These are phyloP conservation scores for Diaporthe aspalathi DNA, from an alignment of 2,329 filamentous ascomycete species.

Conservation along the genomic window DNA sequence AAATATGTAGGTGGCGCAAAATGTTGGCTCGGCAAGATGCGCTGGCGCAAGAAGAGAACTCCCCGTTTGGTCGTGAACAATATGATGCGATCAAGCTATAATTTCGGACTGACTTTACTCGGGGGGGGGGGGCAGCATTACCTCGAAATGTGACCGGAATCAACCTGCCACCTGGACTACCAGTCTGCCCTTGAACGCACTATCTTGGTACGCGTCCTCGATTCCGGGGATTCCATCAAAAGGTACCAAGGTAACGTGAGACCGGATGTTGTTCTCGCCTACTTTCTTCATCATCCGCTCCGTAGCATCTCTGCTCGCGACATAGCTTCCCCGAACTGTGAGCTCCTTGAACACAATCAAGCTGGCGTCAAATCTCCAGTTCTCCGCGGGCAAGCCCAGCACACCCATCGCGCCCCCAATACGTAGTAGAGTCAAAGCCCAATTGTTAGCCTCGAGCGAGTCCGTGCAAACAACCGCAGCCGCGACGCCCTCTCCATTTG, in stretches of 20 bases:
- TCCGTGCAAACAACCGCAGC: slow-evolving; percentile 9
- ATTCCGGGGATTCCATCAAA: slow-evolving; percentile 3
- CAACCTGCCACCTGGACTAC: slow-evolving; percentile 3
- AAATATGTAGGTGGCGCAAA: too few relatives aligned
- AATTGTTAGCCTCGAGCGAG: slow-evolving; percentile 3
- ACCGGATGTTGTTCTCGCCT: neutral
- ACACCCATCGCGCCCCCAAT: slow-evolving; percentile 3
- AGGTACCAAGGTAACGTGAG: neutral
- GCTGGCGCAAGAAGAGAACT: too few relatives aligned
- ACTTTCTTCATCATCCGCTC: slow-evolving; percentile 11
- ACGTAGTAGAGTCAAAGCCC: slow-evolving; percentile 8
- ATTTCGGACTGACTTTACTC: too few relatives aligned
- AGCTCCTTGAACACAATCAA: slow-evolving; percentile 8
- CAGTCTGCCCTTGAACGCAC: slow-evolving; percentile 18
- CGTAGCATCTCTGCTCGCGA: neutral
- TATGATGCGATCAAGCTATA: too few relatives aligned
- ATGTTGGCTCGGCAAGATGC: too few relatives aligned
- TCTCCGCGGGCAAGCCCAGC: neutral
- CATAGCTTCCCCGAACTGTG: slow-evolving; percentile 18
- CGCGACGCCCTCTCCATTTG: slow-evolving; percentile 4
- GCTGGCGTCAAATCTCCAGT: slow-evolving; percentile 7
- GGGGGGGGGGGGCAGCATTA: neutral
- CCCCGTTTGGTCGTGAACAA: too few relatives aligned
- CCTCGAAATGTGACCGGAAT: too few relatives aligned
- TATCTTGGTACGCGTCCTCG: slow-evolving; percentile 1